These are phyloP conservation scores for Hypholoma fasciculare DNA, from an alignment of 768 basidiomycete species.

Conservation along the genomic window DNA sequence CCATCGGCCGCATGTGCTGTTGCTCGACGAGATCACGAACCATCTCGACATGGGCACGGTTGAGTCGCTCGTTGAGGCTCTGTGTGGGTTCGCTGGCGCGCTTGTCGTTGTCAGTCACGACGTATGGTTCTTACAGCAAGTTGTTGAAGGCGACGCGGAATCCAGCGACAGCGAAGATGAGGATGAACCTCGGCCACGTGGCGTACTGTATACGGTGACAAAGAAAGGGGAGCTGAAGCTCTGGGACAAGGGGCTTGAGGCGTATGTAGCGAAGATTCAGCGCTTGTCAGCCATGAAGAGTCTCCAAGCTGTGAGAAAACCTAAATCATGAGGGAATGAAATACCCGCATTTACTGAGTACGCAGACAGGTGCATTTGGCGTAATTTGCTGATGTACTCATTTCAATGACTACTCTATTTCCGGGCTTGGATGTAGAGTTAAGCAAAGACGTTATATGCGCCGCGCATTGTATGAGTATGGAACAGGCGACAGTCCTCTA, in stretches of 20 bases:
- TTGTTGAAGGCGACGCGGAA: constrained; percentile 27
- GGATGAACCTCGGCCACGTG: constrained; percentile 14
- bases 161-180: constrained; percentile 23
- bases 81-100: constrained; percentile 53
- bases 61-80: constrained; percentile 49
- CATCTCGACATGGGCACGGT: constrained; percentile 68
- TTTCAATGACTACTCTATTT: no score
- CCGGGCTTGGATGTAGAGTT: no score
- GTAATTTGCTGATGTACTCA: no score
- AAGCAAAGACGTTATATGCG: background rate
- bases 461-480: background rate
- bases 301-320: background rate
- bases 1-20: constrained; percentile 51
- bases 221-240: constrained; percentile 28
- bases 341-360: no score
- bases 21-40: constrained; percentile 66
- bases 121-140: constrained; percentile 34
- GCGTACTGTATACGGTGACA: constrained; percentile 30
- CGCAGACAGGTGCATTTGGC: no score
- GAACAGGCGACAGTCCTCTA: no score
- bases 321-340: background rate
- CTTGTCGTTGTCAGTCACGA: constrained; percentile 71
- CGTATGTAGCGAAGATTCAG: constrained; percentile 29
- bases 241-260: constrained; percentile 31
- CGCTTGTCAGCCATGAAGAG: constrained; percentile 8